A percentile compares a stretch with the other conserved stretches of the same genome.
Evolutionary conservation across 345 rosid genomes (phyloP).

Genomic region (Acer yangbiense): DNA sequence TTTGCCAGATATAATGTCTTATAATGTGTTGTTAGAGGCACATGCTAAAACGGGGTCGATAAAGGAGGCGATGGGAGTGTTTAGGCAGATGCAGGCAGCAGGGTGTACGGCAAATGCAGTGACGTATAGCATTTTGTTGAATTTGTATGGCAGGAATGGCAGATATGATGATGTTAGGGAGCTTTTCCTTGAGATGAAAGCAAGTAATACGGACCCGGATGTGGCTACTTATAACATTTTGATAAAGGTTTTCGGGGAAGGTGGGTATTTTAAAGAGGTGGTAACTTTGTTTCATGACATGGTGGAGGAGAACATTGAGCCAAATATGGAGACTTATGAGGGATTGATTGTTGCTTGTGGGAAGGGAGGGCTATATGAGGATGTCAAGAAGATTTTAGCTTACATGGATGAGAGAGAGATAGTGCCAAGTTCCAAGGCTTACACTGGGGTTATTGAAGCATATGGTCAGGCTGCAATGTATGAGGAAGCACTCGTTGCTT

Average conservation of each 20-base stretch:
- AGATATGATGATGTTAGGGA: slow-evolving; percentile 87
- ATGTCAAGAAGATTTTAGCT: slow-evolving; percentile 71
- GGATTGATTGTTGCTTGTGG: slow-evolving; percentile 90
- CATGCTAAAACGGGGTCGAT: slow-evolving; percentile 67
- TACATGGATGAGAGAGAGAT: slow-evolving; percentile 75
- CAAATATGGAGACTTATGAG: slow-evolving; percentile 86
- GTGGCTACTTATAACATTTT: slow-evolving; percentile 80
- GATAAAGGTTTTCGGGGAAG: slow-evolving; percentile 87
- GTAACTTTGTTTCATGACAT: slow-evolving; percentile 93
- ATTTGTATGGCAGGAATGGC: slow-evolving; percentile 78
- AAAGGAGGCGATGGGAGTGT: slow-evolving; percentile 78
- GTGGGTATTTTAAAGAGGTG: slow-evolving; percentile 96
- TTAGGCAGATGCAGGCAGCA: slow-evolving; percentile 88
- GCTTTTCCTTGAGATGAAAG: slow-evolving; percentile 94
- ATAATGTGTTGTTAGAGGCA: slow-evolving; percentile 83
- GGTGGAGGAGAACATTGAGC: slow-evolving; percentile 92
- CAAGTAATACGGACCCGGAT: slow-evolving; percentile 82
- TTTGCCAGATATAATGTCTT: slow-evolving; percentile 77
- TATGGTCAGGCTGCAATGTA: slow-evolving; percentile 90
- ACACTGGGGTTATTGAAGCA: slow-evolving; percentile 82
- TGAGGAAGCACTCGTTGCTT: slow-evolving; percentile 84
- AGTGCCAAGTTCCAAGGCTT: slow-evolving; percentile 84
- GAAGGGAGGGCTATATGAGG: slow-evolving; percentile 86
- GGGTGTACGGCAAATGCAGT: slow-evolving; percentile 75
- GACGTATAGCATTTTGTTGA: slow-evolving; percentile 74